Evolutionary conservation across 768 basidiomycete genomes (phyloP).

Genomic region (Asterophora lycoperdoides): DNA sequence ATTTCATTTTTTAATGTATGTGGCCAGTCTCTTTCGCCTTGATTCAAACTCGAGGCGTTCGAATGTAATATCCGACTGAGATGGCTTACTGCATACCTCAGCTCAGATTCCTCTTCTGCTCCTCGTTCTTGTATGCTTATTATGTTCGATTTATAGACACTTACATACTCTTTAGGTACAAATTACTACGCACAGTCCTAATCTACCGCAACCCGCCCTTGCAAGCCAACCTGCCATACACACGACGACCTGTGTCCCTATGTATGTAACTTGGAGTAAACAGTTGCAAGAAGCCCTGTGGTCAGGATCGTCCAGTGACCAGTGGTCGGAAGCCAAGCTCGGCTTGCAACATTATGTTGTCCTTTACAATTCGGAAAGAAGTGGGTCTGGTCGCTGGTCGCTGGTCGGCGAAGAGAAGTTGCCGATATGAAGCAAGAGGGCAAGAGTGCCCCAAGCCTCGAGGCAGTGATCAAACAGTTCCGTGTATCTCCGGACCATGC

Average conservation of each 20-base stretch:
- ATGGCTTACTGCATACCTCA: neutral
- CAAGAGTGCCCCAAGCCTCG: neutral
- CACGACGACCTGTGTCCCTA: no score
- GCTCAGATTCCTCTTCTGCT: neutral
- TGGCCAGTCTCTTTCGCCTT: neutral
- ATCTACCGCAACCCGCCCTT: neutral
- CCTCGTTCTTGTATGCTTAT: conserved; percentile 1
- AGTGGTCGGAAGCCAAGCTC: no score
- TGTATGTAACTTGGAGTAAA: no score
- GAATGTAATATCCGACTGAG: neutral
- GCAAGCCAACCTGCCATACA: no score
- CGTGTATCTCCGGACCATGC: no score
- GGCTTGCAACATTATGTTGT: no score
- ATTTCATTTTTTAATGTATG: neutral
- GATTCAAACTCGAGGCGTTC: neutral
- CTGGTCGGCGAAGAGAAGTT: neutral
- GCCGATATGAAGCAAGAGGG: conserved; percentile 1
- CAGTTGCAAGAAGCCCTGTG: no score
- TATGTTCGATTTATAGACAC: conserved; percentile 1
- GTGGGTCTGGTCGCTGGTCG: neutral
- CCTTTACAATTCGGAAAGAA: conserved; percentile 2
- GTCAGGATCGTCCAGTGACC: no score
- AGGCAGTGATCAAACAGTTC: neutral
- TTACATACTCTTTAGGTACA: neutral
- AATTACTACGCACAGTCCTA: neutral